phyloP scores from a whole-genome alignment of 1,284 basidiomycete genomes.

The Filobasidium uniguttulatum region DNA sequence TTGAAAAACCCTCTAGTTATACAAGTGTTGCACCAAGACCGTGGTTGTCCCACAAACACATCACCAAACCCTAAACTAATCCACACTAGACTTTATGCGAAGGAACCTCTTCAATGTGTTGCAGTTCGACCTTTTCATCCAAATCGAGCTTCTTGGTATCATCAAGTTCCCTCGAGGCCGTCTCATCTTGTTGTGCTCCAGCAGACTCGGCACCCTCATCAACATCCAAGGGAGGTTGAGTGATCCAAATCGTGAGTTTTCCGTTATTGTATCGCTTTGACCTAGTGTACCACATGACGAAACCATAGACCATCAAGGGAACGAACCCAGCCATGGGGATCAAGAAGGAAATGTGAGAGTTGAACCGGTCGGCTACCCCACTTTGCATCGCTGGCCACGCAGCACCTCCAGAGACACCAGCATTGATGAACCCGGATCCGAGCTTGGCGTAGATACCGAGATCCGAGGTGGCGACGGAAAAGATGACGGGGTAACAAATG shows the following conservation, averaged over 20 bases:
- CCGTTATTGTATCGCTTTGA: slow-evolving; percentile 7
- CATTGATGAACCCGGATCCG: slow-evolving; percentile 11
- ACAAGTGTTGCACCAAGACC: too few species aligned
- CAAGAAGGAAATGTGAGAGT: slow-evolving; percentile 18
- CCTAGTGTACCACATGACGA: slow-evolving; percentile 13
- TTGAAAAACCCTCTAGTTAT: too few species aligned
- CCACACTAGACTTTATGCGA: too few species aligned
- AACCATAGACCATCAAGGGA: slow-evolving; percentile 11
- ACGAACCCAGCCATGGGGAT: slow-evolving; percentile 16
- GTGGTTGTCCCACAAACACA: too few species aligned
- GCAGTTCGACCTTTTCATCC: too few species aligned
- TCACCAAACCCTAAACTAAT: too few species aligned
- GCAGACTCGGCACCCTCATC: background rate
- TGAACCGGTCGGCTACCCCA: slow-evolving; percentile 16
- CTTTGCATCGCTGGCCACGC: slow-evolving; percentile 21
- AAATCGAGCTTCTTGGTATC: too few species aligned
- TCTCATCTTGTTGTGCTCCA: too few species aligned
- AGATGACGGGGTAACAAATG: slow-evolving; percentile 27
- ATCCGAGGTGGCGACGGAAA: slow-evolving; percentile 22
- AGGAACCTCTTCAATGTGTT: too few species aligned
- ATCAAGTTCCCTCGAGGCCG: too few species aligned
- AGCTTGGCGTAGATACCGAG: slow-evolving; percentile 23
- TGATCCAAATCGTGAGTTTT: background rate
- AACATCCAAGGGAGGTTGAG: background rate
- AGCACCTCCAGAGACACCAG: slow-evolving; percentile 23